Percentiles rank a stretch among this genome's conserved stretches.
Evolutionary conservation across 371 early-diverging fungal species (phyloP).

Genomic region (Capniomyces stellatus): DNA sequence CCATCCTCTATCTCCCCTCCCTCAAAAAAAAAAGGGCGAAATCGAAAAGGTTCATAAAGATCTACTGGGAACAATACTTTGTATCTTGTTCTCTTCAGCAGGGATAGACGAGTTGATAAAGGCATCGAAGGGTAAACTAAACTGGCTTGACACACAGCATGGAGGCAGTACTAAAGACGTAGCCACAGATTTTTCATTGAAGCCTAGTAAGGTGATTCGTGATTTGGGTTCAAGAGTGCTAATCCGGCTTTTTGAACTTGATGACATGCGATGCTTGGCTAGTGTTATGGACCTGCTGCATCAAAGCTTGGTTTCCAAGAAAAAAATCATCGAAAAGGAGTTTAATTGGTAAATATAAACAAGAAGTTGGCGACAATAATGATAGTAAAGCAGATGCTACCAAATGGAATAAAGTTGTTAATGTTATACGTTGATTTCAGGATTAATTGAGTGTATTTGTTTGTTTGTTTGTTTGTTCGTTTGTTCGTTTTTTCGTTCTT

Average conservation of each 20-base stretch:
- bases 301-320: not conserved
- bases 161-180: not conserved
- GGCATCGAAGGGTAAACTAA: not conserved
- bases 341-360: not conserved
- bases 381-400: no score
- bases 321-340: constrained; percentile 1
- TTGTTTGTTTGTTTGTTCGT: constrained; percentile 11
- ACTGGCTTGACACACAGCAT: not conserved
- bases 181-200: not conserved
- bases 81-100: not conserved
- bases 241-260: not conserved
- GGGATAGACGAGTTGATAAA: not conserved
- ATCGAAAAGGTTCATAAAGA: constrained; percentile 3
- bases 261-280: not conserved
- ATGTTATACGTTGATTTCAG: no score
- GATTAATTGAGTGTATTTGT: not conserved
- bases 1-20: no score
- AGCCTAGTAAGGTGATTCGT: constrained; percentile 1
- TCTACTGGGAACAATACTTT: constrained; percentile 5
- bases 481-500: constrained; percentile 4
- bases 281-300: constrained; percentile 2
- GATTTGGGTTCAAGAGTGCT: not conserved
- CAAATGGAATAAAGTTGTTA: no score
- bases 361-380: no score
- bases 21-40: constrained; percentile 5